Evolutionary conservation across 805 yeast species (phyloP), one percentile per base, ranked within the genome.

Genomic region (Saccharomycopsis sp.): DNA sequence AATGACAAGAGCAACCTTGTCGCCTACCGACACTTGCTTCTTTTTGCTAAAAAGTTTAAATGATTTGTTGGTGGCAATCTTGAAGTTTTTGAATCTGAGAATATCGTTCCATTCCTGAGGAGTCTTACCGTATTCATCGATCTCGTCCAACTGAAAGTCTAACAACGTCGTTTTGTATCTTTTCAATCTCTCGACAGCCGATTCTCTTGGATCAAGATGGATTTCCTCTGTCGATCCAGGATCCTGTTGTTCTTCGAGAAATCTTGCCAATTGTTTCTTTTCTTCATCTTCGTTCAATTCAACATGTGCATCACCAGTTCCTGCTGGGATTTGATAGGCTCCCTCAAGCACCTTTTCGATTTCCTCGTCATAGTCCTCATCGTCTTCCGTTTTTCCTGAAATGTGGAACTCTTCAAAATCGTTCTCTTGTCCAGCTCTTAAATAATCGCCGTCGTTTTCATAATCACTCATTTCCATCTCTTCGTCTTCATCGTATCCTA

Each of bases 221-320:
- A 92, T 73, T 73, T 94, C 99, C 72, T 94, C 99, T 0, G 98
- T 40, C 82, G 78, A 68, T 90, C 97, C 57, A 91, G 97, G 60
- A 80, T 80, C 63, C 84, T 97, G 61, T 14, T 53, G 54, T 52
- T 81, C 71, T 46, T 76, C 77, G 64, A 94, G 81, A 73, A 78
- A 91, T 65, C 78, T 80, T 57, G 79, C 74, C 61, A 90, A 75
- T 71, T 91, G 97, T 65, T 83, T 79, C 60, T 82, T 83, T 69
- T 89, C 97, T 65, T 90, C 97, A 41, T 90, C 97, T 56, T 83
- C 83, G 67, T 83, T 85, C 75, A 78, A 77, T 61, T 85, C 92
- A 50, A 73, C 74, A 54, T 72, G 72, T 29, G 74, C 79, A 50
- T 79, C 83, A 8, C 77, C 76, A 4, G 75, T 76, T 34, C 74